phyloP scores from a whole-genome alignment of 768 basidiomycete species.

The Boletus rubescentipes region DNA sequence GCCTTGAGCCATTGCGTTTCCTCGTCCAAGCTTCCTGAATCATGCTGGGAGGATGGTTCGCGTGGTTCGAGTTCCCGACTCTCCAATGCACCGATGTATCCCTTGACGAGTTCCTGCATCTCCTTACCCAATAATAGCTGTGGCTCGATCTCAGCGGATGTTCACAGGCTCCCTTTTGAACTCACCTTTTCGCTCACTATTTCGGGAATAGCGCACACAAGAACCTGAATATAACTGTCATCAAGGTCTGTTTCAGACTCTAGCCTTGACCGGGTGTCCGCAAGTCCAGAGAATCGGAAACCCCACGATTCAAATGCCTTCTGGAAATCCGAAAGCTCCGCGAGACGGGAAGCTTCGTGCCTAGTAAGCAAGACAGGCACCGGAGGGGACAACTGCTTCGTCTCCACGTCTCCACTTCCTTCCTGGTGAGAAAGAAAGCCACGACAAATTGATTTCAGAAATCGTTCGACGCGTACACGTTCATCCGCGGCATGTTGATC shows the following conservation, averaged over 20 bases:
- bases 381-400: slow-evolving; percentile 50
- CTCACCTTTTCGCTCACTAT: slow-evolving; percentile 68
- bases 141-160: slow-evolving; percentile 11
- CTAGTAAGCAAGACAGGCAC: slow-evolving; percentile 63
- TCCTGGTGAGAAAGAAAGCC: slow-evolving; percentile 54
- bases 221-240: slow-evolving; percentile 60
- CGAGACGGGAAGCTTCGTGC: slow-evolving; percentile 57
- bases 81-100: slow-evolving; percentile 63
- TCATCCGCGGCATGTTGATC: slow-evolving; percentile 99
- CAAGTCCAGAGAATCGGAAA: slow-evolving; percentile 48
- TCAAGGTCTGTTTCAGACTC: slow-evolving; percentile 18
- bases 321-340: slow-evolving; percentile 39
- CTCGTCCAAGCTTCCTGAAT: slow-evolving; percentile 10
- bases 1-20: slow-evolving; percentile 61
- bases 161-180: not conserved
- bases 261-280: slow-evolving; percentile 20
- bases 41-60: slow-evolving; percentile 16
- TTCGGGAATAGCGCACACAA: slow-evolving; percentile 62
- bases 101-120: slow-evolving; percentile 72
- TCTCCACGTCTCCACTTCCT: slow-evolving; percentile 36
- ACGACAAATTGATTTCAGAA: slow-evolving; percentile 71
- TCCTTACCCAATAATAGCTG: slow-evolving; percentile 70
- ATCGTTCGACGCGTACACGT: slow-evolving; percentile 84
- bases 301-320: slow-evolving; percentile 69
- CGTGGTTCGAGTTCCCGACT: slow-evolving; percentile 36